A percentile compares a stretch with the other conserved stretches of the same genome.
Evolutionary conservation across 495 filamentous ascomycete genomes (phyloP).

Genomic region (Penicillium malachiteum): DNA sequence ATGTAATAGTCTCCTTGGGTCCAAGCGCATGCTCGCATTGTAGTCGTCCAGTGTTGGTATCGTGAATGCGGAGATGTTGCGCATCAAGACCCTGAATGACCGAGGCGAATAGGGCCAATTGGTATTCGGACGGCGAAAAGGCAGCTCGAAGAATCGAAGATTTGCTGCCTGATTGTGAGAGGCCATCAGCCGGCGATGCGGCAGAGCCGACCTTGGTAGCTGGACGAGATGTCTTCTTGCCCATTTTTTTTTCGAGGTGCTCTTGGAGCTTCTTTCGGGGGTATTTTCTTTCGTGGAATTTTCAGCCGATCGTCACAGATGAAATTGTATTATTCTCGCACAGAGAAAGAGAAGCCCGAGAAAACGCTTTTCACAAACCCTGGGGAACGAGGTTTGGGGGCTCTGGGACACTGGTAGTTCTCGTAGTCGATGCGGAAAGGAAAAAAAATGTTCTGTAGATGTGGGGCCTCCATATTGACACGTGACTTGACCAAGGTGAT

Average conservation of each 20-base stretch:
- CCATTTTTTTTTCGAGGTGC: slow-evolving; percentile 43
- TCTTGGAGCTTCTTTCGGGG: slow-evolving; percentile 7
- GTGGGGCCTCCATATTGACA: slow-evolving; percentile 11
- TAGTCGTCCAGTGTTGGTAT: slow-evolving; percentile 55
- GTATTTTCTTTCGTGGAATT: slow-evolving; percentile 1
- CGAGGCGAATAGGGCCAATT: slow-evolving; percentile 59
- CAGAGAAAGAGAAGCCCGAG: slow-evolving; percentile 8
- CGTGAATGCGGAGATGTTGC: slow-evolving; percentile 59
- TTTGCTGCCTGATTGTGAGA: slow-evolving; percentile 39
- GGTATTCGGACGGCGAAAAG: slow-evolving; percentile 56
- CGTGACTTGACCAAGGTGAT: no score
- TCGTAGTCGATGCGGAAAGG: slow-evolving; percentile 35
- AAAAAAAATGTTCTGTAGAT: slow-evolving; percentile 52
- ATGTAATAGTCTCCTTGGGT: slow-evolving; percentile 51
- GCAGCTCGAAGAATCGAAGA: slow-evolving; percentile 53
- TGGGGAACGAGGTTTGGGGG: slow-evolving; percentile 25
- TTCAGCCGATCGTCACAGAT: neutral
- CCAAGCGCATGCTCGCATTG: slow-evolving; percentile 55
- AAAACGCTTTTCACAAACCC: slow-evolving; percentile 22
- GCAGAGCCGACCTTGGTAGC: slow-evolving; percentile 49
- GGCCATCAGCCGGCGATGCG: slow-evolving; percentile 42
- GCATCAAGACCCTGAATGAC: slow-evolving; percentile 59
- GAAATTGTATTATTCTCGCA: neutral
- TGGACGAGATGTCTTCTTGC: slow-evolving; percentile 49
- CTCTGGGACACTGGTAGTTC: slow-evolving; percentile 33